Evolutionary conservation across 2,329 filamentous ascomycete genomes (phyloP).

Genomic region (Trichoderma gracile): DNA sequence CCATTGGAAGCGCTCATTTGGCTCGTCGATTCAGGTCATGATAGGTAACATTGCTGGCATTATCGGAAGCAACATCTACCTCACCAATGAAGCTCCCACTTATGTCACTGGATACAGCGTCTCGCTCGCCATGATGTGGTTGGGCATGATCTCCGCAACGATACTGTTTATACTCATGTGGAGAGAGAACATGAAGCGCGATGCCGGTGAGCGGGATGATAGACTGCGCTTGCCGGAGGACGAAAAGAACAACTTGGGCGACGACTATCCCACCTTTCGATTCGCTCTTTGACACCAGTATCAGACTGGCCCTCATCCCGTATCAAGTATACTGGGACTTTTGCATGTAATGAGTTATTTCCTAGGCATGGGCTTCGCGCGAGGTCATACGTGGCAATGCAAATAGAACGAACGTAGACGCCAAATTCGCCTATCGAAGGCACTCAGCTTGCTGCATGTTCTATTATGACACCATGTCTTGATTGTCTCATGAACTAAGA

Average conservation of each 20-base stretch:
- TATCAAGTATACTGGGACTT: no score
- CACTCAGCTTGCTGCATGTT: no score
- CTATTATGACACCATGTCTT: no score
- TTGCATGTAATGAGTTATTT: no score
- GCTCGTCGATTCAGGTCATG: constrained; percentile 51
- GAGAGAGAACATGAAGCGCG: constrained; percentile 41
- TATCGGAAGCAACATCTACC: constrained; percentile 49
- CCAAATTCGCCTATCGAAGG: no score
- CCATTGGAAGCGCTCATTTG: constrained; percentile 55
- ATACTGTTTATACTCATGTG: constrained; percentile 35
- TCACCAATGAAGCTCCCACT: constrained; percentile 47
- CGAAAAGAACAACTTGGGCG: constrained; percentile 39
- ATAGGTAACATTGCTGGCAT: constrained; percentile 46
- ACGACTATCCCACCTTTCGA: constrained; percentile 41
- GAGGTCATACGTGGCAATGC: no score
- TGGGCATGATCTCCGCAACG: constrained; percentile 42
- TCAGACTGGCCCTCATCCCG: not conserved
- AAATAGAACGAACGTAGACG: no score
- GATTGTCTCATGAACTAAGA: no score
- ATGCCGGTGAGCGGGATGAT: constrained; percentile 36
- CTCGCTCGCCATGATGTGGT: constrained; percentile 48
- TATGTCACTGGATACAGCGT: constrained; percentile 54
- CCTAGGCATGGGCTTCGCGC: no score
- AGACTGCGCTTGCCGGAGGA: constrained; percentile 35
- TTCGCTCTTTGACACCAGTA: constrained; percentile 34